Evolutionary conservation across 352 stramenopile genomes (phyloP).

Genomic region (Pythium monospermum): DNA sequence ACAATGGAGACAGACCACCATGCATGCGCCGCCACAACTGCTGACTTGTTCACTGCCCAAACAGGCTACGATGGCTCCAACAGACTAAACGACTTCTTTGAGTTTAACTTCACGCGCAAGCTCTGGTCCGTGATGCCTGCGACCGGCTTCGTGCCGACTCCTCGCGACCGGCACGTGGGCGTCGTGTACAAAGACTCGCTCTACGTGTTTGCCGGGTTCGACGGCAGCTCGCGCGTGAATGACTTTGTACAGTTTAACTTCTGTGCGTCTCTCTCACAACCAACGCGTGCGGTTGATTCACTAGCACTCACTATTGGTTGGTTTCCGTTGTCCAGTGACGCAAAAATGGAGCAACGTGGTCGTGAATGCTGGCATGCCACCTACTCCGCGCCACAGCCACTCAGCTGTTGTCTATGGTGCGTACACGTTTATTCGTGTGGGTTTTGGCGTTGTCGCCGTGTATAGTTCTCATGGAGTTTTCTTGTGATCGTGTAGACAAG

Average conservation of each 20-base stretch:
- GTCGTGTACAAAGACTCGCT: slow-evolving; percentile 92
- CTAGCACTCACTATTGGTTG: too few species aligned
- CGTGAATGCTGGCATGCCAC: slow-evolving; percentile 76
- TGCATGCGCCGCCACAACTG: slow-evolving; percentile 12
- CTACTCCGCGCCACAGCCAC: slow-evolving; percentile 94
- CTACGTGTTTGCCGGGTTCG: slow-evolving; percentile 94
- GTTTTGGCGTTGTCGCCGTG: background rate
- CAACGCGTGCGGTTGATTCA: background rate
- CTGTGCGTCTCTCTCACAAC: slow-evolving; percentile 34
- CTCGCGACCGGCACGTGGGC: slow-evolving; percentile 92
- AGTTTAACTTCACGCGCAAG: slow-evolving; percentile 88
- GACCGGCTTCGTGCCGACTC: slow-evolving; percentile 69
- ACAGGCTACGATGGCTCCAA: slow-evolving; percentile 90
- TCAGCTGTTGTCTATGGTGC: slow-evolving; percentile 87
- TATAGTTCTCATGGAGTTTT: background rate
- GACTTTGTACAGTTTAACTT: slow-evolving; percentile 96
- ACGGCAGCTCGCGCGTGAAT: slow-evolving; percentile 91
- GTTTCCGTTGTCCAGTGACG: slow-evolving; percentile 44
- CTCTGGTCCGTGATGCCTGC: slow-evolving; percentile 69
- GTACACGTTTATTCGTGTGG: background rate
- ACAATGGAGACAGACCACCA: slow-evolving; percentile 15
- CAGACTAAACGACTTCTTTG: slow-evolving; percentile 93
- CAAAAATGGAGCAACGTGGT: slow-evolving; percentile 74
- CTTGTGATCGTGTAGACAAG: slow-evolving; percentile 55
- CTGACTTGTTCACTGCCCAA: slow-evolving; percentile 10